Percentiles rank a stretch among this genome's conserved stretches.
Evolutionary conservation across 306 rosid species (phyloP).

Genomic region (Hippophae rhamnoides): DNA sequence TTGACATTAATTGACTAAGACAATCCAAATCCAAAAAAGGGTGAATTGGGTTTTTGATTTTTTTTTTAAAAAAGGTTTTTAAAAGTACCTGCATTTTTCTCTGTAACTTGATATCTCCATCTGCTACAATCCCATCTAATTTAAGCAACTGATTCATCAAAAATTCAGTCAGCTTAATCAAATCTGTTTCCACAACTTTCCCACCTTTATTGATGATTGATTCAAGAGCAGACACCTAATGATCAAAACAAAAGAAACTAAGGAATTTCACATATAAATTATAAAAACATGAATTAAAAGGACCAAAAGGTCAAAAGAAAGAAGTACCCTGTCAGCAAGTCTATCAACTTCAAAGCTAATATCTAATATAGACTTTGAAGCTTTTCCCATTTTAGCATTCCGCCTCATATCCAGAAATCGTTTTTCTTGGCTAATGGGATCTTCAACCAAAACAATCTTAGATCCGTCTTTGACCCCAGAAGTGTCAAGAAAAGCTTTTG

Average conservation of each 20-base stretch:
- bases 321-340: conserved; percentile 66
- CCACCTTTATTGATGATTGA: conserved; percentile 63
- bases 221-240: conserved; percentile 80
- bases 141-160: conserved; percentile 88
- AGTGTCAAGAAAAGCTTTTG: conserved; percentile 72
- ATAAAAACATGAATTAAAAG: neutral
- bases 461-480: conserved; percentile 80
- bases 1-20: no score
- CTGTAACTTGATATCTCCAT: conserved; percentile 90
- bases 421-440: conserved; percentile 83
- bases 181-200: conserved; percentile 66
- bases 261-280: neutral
- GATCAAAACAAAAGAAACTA: neutral
- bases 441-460: conserved; percentile 66
- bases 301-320: no score
- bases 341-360: conserved; percentile 87
- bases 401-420: conserved; percentile 70
- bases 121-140: conserved; percentile 72
- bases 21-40: no score
- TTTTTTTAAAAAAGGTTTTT: no score
- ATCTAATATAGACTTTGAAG: conserved; percentile 67
- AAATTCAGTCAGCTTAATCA: conserved; percentile 60
- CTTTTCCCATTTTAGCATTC: conserved; percentile 79
- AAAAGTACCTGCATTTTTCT: conserved; percentile 85
- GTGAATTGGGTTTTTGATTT: no score